Conservation (phyloP, 1,284 basidiomycete genomes). For the Rhizopogon parksii region DNA sequence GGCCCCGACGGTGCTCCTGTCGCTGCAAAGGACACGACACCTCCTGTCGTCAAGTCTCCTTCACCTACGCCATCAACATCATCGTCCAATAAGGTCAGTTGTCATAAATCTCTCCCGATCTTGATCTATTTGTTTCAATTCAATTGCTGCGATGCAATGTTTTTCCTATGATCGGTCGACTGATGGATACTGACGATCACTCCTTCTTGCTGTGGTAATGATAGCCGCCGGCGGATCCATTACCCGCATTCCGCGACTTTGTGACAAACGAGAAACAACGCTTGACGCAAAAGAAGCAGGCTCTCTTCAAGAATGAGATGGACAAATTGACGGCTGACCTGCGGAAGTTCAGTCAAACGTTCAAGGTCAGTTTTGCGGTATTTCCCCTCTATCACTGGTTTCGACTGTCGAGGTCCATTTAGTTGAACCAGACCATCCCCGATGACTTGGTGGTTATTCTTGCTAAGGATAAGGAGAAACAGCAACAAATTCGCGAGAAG, state of each 20-base stretch:
- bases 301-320: constrained; percentile 87
- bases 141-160: constrained; percentile 1
- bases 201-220: constrained; percentile 2
- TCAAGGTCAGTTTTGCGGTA: constrained; percentile 61
- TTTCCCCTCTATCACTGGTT: background rate
- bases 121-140: background rate
- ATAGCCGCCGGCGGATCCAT: constrained; percentile 59
- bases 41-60: constrained; percentile 46
- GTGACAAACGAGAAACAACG: constrained; percentile 86
- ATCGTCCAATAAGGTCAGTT: constrained; percentile 31
- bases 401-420: constrained; percentile 4
- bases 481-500: constrained; percentile 76
- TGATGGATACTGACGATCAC: constrained; percentile 9
- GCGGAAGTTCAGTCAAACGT: constrained; percentile 85
- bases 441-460: constrained; percentile 91
- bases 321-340: constrained; percentile 89
- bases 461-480: constrained; percentile 85
- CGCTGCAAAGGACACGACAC: constrained; percentile 32
- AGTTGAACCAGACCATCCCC: constrained; percentile 92
- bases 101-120: constrained; percentile 1
- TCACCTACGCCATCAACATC: constrained; percentile 48
- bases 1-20: constrained; percentile 54
- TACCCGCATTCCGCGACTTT: constrained; percentile 82
- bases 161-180: background rate
- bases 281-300: constrained; percentile 85